Percentiles rank a stretch among this genome's conserved stretches.
phyloP scores from a whole-genome alignment of 768 basidiomycete genomes.

The Lyophyllum decastes region DNA sequence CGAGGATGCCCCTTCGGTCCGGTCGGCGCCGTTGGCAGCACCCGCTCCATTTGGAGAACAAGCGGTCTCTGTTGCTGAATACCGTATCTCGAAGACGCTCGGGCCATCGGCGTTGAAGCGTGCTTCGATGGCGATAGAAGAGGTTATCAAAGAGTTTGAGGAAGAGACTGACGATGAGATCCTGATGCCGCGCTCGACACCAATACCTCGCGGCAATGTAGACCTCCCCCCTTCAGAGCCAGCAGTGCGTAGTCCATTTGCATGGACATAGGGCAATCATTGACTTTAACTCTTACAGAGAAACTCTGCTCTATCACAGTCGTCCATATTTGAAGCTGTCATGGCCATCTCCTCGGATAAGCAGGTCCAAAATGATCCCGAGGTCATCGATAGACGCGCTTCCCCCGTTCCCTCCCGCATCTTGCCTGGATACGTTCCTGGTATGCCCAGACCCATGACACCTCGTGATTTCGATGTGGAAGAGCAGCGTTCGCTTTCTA shows the following conservation, averaged over 20 bases:
- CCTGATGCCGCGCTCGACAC: conserved; percentile 66
- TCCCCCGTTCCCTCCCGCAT: conserved; percentile 66
- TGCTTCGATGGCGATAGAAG: conserved; percentile 74
- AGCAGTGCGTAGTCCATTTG: conserved; percentile 27
- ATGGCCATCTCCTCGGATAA: conserved; percentile 74
- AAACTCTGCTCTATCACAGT: conserved; percentile 35
- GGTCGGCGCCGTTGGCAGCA: conserved; percentile 41
- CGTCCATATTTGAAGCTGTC: conserved; percentile 55
- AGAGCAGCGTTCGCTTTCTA: conserved; percentile 68
- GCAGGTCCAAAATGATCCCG: conserved; percentile 45
- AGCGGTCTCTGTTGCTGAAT: conserved; percentile 40
- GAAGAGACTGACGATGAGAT: conserved; percentile 78
- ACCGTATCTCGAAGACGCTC: conserved; percentile 51
- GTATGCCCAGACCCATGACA: conserved; percentile 91
- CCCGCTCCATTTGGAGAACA: conserved; percentile 39
- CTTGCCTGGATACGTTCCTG: conserved; percentile 84
- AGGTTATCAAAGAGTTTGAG: conserved; percentile 78
- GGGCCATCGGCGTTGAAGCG: conserved; percentile 55
- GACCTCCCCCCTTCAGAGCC: conserved; percentile 29
- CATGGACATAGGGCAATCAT: conserved; percentile 4
- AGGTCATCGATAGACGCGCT: conserved; percentile 43
- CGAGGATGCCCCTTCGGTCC: conserved; percentile 37
- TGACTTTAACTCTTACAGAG: conserved; percentile 22
- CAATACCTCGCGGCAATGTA: conserved; percentile 40
- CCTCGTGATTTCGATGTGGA: conserved; percentile 79